A percentile compares a stretch with the other conserved stretches of the same genome.
These are phyloP conservation scores for Claviceps sp. DNA, from an alignment of 2,329 filamentous ascomycete genomes.

Conservation along the genomic window DNA sequence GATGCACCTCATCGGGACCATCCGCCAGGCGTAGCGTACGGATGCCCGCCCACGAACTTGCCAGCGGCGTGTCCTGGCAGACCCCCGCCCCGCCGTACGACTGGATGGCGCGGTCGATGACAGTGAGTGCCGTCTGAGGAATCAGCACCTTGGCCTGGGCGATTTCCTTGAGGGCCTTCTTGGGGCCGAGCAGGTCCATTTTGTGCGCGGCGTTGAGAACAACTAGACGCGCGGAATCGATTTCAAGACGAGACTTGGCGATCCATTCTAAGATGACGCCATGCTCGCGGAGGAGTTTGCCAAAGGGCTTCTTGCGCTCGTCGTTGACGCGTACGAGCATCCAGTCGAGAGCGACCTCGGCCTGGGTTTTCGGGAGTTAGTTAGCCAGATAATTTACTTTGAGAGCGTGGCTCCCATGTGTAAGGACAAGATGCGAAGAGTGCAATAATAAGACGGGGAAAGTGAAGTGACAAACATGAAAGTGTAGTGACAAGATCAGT, in stretches of 20 bases:
- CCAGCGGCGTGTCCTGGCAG: constrained; percentile 86
- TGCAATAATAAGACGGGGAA: background rate
- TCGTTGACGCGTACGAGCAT: constrained; percentile 93
- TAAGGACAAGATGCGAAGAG: no score
- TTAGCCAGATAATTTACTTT: background rate
- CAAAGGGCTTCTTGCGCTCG: constrained; percentile 78
- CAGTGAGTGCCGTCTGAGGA: constrained; percentile 64
- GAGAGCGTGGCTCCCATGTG: no score
- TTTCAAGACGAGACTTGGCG: constrained; percentile 81
- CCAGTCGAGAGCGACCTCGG: constrained; percentile 86
- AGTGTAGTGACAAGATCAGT: no score
- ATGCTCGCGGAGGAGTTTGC: constrained; percentile 74
- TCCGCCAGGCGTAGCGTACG: constrained; percentile 78
- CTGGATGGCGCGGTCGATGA: constrained; percentile 92
- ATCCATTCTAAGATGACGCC: constrained; percentile 94
- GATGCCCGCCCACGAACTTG: constrained; percentile 67
- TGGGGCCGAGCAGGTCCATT: constrained; percentile 82
- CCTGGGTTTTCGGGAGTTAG: constrained; percentile 24
- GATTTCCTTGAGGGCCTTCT: constrained; percentile 83
- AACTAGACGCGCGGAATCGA: constrained; percentile 77
- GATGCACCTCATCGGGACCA: constrained; percentile 91
- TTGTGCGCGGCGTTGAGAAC: constrained; percentile 91
- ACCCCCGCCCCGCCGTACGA: constrained; percentile 84
- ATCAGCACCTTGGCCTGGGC: constrained; percentile 90
- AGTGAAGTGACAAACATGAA: background rate